These are phyloP conservation scores for Yamagishiella unicocca DNA, from an alignment of 139 green algal species.

Conservation along the genomic window DNA sequence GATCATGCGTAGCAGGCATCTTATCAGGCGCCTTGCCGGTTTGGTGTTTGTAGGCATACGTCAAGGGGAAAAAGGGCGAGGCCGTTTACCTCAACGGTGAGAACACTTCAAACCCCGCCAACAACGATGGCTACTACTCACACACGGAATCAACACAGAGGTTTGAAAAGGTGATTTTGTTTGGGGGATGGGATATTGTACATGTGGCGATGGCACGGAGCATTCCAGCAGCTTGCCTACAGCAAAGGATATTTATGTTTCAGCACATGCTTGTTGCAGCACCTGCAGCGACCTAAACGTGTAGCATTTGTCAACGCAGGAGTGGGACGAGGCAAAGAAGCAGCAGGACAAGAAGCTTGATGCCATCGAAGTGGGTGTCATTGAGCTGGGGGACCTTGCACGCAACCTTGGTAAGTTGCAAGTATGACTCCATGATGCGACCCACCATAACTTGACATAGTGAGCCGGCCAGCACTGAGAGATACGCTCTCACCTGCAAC, in stretches of 20 bases:
- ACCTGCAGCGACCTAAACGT: too few species aligned
- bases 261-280: too few species aligned
- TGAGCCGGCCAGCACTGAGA: too few species aligned
- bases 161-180: conserved; percentile 77
- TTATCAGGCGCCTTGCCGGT: background rate
- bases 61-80: conserved; percentile 45
- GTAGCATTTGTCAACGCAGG: too few species aligned
- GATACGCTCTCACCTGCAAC: too few species aligned
- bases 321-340: conserved; percentile 72
- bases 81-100: conserved; percentile 31
- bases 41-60: conserved; percentile 6
- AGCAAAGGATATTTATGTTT: too few species aligned
- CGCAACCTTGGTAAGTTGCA: conserved; percentile 67
- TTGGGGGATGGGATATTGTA: too few species aligned
- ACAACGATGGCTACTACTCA: conserved; percentile 62
- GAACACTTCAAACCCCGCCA: conserved; percentile 47
- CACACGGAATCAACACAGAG: conserved; percentile 69
- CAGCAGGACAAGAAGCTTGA: conserved; percentile 85
- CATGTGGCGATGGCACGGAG: too few species aligned
- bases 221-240: too few species aligned
- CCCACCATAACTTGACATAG: too few species aligned
- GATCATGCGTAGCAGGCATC: too few species aligned
- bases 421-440: too few species aligned
- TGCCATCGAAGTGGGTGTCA: conserved; percentile 79
- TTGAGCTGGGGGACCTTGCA: conserved; percentile 81